These are phyloP conservation scores for Calocybe cyanea DNA, from an alignment of 768 basidiomycete species.

Conservation along the genomic window DNA sequence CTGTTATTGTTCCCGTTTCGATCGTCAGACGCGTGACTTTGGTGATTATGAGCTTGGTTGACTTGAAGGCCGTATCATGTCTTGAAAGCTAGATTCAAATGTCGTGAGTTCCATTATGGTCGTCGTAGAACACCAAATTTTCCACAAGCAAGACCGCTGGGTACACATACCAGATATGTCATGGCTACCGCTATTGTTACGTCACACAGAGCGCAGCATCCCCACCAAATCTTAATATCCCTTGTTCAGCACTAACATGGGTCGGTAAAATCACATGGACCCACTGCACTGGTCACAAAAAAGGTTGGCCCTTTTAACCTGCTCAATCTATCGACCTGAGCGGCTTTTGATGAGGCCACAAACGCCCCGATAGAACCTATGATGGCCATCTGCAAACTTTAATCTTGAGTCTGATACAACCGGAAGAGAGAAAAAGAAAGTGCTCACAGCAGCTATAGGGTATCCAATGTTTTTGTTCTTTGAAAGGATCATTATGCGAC, in stretches of 20 bases:
- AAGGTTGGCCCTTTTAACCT: constrained; percentile 14
- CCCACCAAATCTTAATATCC: constrained; percentile 20
- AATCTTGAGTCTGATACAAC: neutral
- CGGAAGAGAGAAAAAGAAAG: no score
- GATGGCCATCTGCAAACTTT: constrained; percentile 12
- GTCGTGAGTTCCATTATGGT: no score
- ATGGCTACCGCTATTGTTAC: constrained; percentile 23
- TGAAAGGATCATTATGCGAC: no score
- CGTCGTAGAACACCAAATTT: no score
- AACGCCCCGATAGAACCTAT: constrained; percentile 17
- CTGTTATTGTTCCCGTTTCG: constrained; percentile 25
- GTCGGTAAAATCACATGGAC: neutral
- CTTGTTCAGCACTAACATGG: neutral
- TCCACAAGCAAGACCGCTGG: no score
- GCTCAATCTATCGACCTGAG: constrained; percentile 17
- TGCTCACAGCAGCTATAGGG: no score
- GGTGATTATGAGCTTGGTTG: constrained; percentile 20
- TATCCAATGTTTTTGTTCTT: no score
- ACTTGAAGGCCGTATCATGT: constrained; percentile 20
- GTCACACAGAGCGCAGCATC: constrained; percentile 23
- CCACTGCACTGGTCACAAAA: constrained; percentile 17
- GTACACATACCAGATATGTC: constrained; percentile 22
- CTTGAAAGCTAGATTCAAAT: constrained; percentile 19
- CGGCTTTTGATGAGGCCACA: constrained; percentile 18
- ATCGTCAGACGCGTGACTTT: constrained; percentile 23